These are phyloP conservation scores for Lasiosphaeris hirsuta DNA, from an alignment of 495 filamentous ascomycete genomes.

Conservation along the genomic window DNA sequence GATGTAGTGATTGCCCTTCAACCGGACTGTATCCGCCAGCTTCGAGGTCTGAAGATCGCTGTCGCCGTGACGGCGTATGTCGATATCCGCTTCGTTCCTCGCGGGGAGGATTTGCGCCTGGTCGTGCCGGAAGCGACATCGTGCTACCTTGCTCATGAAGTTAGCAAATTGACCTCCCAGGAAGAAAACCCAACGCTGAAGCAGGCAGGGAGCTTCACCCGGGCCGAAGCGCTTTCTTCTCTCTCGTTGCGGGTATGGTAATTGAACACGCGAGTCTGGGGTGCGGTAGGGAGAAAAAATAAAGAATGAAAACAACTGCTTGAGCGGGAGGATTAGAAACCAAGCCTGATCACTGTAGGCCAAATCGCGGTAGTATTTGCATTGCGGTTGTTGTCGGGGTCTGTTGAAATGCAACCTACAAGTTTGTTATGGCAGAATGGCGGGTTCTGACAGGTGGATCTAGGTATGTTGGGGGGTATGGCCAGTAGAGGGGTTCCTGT, in stretches of 20 bases:
- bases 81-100: slow-evolving; percentile 60
- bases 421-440: slow-evolving; percentile 22
- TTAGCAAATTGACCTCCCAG: slow-evolving; percentile 18
- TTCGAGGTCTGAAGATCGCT: slow-evolving; percentile 64
- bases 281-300: background rate
- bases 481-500: slow-evolving; percentile 21
- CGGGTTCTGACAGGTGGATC: slow-evolving; percentile 16
- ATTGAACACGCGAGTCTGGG: background rate
- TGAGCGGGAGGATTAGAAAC: background rate
- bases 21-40: slow-evolving; percentile 49
- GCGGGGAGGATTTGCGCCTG: slow-evolving; percentile 56
- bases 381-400: slow-evolving; percentile 11
- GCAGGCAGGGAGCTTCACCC: slow-evolving; percentile 5
- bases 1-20: slow-evolving; percentile 37
- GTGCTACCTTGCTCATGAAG: slow-evolving; percentile 19
- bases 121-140: slow-evolving; percentile 70
- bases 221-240: background rate
- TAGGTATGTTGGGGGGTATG: slow-evolving; percentile 18
- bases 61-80: slow-evolving; percentile 62
- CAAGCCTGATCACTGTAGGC: slow-evolving; percentile 2
- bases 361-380: slow-evolving; percentile 1
- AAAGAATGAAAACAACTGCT: background rate
- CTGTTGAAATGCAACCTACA: slow-evolving; percentile 22
- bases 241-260: background rate
- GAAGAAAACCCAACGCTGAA: background rate